phyloP scores from a whole-genome alignment of 352 stramenopile genomes.

The Phytophthora palmivora region DNA sequence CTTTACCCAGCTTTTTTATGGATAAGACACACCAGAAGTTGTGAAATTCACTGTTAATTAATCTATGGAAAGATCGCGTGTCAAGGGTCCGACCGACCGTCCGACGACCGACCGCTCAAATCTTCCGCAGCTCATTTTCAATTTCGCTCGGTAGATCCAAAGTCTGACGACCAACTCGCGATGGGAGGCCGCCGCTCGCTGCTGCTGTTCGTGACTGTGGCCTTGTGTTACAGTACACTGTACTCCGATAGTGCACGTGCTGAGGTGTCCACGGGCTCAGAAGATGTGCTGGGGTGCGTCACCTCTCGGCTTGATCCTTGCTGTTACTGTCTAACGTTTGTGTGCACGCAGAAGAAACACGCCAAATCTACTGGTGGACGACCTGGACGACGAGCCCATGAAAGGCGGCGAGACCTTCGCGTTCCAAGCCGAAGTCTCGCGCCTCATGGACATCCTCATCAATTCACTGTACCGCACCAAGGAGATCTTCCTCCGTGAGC shows the following conservation, averaged over 20 bases:
- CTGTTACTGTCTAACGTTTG: slow-evolving; percentile 5
- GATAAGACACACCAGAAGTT: too few relatives aligned
- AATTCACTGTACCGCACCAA: slow-evolving; percentile 98
- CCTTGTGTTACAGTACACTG: slow-evolving; percentile 44
- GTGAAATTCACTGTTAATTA: too few relatives aligned
- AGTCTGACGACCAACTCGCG: neutral
- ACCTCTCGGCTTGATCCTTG: neutral
- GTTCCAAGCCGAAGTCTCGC: slow-evolving; percentile 97
- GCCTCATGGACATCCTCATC: slow-evolving; percentile 99
- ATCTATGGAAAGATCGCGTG: slow-evolving; percentile 36
- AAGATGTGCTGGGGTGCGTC: slow-evolving; percentile 52
- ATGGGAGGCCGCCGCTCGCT: slow-evolving; percentile 34
- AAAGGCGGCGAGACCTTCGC: slow-evolving; percentile 86
- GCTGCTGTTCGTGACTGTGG: slow-evolving; percentile 47
- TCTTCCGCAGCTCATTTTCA: slow-evolving; percentile 22
- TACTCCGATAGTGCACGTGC: slow-evolving; percentile 29
- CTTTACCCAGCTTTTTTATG: too few relatives aligned
- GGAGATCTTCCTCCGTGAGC: slow-evolving; percentile 99
- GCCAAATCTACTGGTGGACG: slow-evolving; percentile 49
- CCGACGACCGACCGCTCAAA: slow-evolving; percentile 15
- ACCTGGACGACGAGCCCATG: slow-evolving; percentile 51
- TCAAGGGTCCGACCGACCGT: slow-evolving; percentile 9
- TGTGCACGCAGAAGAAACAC: slow-evolving; percentile 36
- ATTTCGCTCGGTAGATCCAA: slow-evolving; percentile 22
- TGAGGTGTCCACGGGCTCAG: slow-evolving; percentile 46